Base-by-base conservation (phyloP, 2,329 filamentous ascomycete species). In the Stagonosporopsis chrysanthemi region DNA sequence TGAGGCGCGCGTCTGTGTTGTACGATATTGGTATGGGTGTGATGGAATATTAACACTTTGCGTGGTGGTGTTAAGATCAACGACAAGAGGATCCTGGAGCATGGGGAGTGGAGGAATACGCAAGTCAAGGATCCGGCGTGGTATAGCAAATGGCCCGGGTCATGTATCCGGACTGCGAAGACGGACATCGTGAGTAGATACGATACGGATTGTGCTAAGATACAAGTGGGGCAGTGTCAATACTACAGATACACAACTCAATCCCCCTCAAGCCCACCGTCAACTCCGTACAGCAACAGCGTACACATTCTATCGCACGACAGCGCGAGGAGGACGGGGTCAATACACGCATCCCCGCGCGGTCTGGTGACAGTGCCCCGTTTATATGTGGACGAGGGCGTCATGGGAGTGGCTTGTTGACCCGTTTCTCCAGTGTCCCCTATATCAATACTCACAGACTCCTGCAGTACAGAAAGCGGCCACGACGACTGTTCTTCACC, bases 21-120 rank as follows among this genome's bases (percentile, higher is more conserved):
- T 50, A 33, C 17, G 23, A 33, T 23, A 26, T 48, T 19, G 33
- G 38, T 17, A 33, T 15, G 29, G 26, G n/a, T 36, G 40, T 17
- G 40, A 11, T 29, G 8, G 23, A 6, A 41, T 41, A 6, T 49
- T 43, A 42, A 58, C 42, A 9, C 31, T 14, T 9, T 33, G 28
- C 26, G 26, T 29, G 63, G 62, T 55, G 50, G 15, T 9, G 12
- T 22, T 23, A 46, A 38, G 17, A 36, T 65, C 8, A 64, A 65
- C 29, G 61, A 65, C 35, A 63, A 63, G 24, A 46, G 64, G 12
- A 1, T 67, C 2, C 58, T 68, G 3, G 52, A 58, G 49, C 57
- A 56, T 3, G 48, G 38, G 14, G 62, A 67, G 2, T 67, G 56
- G 56, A 58, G 12, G 15, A 11, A 40, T 6, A 62, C 45, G 40